These are phyloP conservation scores for Bauhinia variegata DNA, from an alignment of 306 rosid species.

Conservation along the genomic window DNA sequence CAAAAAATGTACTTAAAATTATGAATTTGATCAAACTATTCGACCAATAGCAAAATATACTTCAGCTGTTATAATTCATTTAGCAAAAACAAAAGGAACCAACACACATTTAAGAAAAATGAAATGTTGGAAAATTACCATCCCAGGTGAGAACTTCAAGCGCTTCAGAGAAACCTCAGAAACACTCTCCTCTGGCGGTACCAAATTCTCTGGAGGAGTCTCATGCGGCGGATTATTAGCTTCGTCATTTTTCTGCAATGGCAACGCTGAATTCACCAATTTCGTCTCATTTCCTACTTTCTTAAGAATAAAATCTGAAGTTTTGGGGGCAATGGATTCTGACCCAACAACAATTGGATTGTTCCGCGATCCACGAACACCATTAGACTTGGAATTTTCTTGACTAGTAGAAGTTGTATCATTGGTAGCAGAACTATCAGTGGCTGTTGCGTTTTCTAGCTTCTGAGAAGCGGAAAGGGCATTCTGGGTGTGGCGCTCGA, in stretches of 20 bases:
- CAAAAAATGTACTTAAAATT: neutral
- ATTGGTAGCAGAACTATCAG: slow-evolving; percentile 4
- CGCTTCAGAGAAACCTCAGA: slow-evolving; percentile 65
- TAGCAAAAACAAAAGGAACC: neutral
- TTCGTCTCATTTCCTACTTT: neutral
- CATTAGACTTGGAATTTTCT: neutral
- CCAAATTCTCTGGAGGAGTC: slow-evolving; percentile 48
- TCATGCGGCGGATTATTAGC: slow-evolving; percentile 20
- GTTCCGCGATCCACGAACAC: slow-evolving; percentile 12
- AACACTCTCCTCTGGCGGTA: slow-evolving; percentile 22
- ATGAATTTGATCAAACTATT: neutral
- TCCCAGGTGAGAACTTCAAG: slow-evolving; percentile 90
- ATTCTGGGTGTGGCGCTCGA: slow-evolving; percentile 75
- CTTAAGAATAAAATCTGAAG: neutral
- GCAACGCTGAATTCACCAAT: slow-evolving; percentile 18
- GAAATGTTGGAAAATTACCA: slow-evolving; percentile 51
- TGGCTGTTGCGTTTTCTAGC: slow-evolving; percentile 13
- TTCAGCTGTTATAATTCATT: too few species aligned
- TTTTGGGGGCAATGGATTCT: slow-evolving; percentile 15
- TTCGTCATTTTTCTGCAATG: slow-evolving; percentile 4
- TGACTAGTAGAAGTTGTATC: slow-evolving; percentile 12
- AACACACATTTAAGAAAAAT: too few species aligned
- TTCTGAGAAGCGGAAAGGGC: slow-evolving; percentile 59
- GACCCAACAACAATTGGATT: neutral
- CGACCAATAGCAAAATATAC: too few species aligned